Percentiles rank a stretch among this genome's conserved stretches.
Evolutionary conservation across 352 stramenopile species (phyloP).

Genomic region (Aphanomyces cochlioides): DNA sequence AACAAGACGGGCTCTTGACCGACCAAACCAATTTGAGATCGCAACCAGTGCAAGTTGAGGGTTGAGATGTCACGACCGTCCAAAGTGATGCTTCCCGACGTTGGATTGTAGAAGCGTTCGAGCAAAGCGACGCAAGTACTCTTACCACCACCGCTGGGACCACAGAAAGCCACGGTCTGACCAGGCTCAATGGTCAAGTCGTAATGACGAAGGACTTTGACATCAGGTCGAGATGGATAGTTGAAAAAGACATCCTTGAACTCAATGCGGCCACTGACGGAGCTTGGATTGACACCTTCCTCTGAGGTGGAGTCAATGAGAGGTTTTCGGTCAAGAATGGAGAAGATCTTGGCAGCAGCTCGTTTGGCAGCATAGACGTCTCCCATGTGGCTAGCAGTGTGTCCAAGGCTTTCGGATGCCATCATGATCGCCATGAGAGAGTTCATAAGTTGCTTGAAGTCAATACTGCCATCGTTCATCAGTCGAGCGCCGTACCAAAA

Average conservation of each 20-base stretch:
- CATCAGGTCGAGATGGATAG: slow-evolving; percentile 61
- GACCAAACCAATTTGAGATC: slow-evolving; percentile 44
- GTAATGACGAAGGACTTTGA: slow-evolving; percentile 31
- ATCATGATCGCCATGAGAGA: slow-evolving; percentile 59
- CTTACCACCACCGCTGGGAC: slow-evolving; percentile 38
- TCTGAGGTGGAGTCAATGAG: slow-evolving; percentile 45
- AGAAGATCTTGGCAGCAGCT: slow-evolving; percentile 39
- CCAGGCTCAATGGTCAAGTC: slow-evolving; percentile 38
- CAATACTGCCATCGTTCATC: slow-evolving; percentile 39
- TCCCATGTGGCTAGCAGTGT: slow-evolving; percentile 11
- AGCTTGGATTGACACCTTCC: too few relatives aligned
- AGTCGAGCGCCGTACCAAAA: slow-evolving; percentile 60
- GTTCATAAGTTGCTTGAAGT: slow-evolving; percentile 48
- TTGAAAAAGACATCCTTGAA: slow-evolving; percentile 65
- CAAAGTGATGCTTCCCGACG: slow-evolving; percentile 24
- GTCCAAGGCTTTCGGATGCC: slow-evolving; percentile 38
- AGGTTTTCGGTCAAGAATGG: slow-evolving; percentile 36
- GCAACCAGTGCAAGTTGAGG: slow-evolving; percentile 45
- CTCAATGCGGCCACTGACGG: slow-evolving; percentile 50
- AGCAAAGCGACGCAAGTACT: slow-evolving; percentile 35
- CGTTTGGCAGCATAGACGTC: slow-evolving; percentile 36
- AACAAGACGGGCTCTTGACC: slow-evolving; percentile 44
- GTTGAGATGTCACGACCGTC: slow-evolving; percentile 36
- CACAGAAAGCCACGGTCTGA: slow-evolving; percentile 43
- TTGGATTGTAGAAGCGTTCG: slow-evolving; percentile 37